A percentile compares a stretch with the other conserved stretches of the same genome.
Evolutionary conservation across 805 yeast species (phyloP).

Genomic region (Gaillardinia entomophila): DNA sequence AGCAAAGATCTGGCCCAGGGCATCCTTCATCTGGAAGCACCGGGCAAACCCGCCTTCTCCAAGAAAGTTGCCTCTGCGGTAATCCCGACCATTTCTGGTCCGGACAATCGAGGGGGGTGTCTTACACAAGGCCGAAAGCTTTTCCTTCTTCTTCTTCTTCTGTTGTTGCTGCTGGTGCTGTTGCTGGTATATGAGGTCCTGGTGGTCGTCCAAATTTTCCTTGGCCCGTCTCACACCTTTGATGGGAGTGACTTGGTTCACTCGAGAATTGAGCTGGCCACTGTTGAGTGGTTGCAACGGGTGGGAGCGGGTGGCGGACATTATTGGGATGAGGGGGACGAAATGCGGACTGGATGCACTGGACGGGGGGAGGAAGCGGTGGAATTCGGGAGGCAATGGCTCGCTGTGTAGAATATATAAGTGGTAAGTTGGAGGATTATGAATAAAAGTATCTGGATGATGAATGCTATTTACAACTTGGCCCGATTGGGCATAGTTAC

Average conservation of each 20-base stretch:
- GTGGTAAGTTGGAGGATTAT: background rate
- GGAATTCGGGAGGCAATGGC: background rate
- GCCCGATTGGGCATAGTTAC: background rate
- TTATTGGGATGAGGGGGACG: background rate
- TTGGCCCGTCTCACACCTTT: conserved; percentile 23
- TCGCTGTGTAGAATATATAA: background rate
- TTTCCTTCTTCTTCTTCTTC: conserved; percentile 74
- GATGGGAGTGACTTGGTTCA: conserved; percentile 36
- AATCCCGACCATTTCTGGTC: conserved; percentile 81
- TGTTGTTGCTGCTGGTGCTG: conserved; percentile 12
- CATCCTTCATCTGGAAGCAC: conserved; percentile 94
- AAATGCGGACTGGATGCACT: background rate
- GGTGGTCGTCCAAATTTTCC: conserved; percentile 15
- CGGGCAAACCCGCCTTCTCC: conserved; percentile 99
- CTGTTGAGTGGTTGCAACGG: conserved; percentile 52
- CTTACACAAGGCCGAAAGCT: conserved; percentile 83
- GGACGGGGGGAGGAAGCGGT: too few species aligned
- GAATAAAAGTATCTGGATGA: background rate
- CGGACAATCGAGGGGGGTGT: conserved; percentile 95
- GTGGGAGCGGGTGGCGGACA: conserved; percentile 20
- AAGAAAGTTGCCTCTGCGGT: conserved; percentile 80
- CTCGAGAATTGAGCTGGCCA: conserved; percentile 45
- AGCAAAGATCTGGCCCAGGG: conserved; percentile 80
- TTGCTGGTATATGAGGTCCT: conserved; percentile 8
- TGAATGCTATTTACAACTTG: background rate